Conservation (phyloP, 1,284 basidiomycete species). For the Boletus calvinii region DNA sequence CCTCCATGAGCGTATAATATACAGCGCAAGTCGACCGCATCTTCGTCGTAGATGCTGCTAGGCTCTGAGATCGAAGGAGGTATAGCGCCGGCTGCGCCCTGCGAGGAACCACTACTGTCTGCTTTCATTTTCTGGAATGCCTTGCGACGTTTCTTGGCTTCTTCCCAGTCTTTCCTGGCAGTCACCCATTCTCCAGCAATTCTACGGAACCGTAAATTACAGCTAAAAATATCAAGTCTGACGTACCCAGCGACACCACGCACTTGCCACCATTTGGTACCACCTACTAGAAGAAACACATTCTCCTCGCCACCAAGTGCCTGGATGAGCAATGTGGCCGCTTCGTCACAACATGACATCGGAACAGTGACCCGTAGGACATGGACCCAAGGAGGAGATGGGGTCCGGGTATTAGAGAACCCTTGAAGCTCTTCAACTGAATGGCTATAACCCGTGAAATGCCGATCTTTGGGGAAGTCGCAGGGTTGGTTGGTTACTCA, state of each 20-base stretch:
- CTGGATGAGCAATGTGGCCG: constrained; percentile 74
- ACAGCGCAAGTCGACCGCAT: constrained; percentile 85
- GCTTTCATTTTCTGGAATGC: constrained; percentile 39
- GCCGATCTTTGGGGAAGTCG: neutral
- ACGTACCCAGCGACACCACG: constrained; percentile 70
- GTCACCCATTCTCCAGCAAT: constrained; percentile 92
- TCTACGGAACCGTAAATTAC: constrained; percentile 38
- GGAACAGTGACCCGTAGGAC: constrained; percentile 76
- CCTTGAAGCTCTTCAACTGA: constrained; percentile 84
- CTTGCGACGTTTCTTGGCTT: constrained; percentile 56
- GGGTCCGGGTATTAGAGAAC: constrained; percentile 84
- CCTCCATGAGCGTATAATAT: constrained; percentile 86
- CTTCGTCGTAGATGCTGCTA: constrained; percentile 49
- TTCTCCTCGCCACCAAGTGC: constrained; percentile 83
- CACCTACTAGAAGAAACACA: constrained; percentile 78
- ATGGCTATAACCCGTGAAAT: constrained; percentile 44
- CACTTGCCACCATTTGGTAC: constrained; percentile 96
- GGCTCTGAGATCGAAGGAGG: constrained; percentile 26
- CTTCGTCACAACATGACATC: constrained; percentile 72
- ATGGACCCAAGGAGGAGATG: constrained; percentile 87
- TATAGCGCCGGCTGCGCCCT: constrained; percentile 18
- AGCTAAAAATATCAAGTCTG: neutral
- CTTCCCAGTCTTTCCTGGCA: constrained; percentile 68
- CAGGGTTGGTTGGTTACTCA: constrained; percentile 31
- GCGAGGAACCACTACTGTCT: constrained; percentile 10